Base-by-base conservation (phyloP, 768 basidiomycete genomes). In the Lanmaoa rubissima region DNA sequence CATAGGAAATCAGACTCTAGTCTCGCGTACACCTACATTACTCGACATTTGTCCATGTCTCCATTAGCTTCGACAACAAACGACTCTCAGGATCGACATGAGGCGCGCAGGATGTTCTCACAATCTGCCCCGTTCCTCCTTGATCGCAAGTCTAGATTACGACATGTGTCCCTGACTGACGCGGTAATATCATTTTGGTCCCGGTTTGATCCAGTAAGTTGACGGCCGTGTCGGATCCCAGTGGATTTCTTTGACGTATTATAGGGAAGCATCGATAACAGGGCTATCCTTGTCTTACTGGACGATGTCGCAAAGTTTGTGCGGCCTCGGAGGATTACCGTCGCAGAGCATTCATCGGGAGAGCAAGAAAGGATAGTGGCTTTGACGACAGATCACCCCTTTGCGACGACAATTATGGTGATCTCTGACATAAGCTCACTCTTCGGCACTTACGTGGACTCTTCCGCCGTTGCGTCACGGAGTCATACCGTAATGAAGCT, bases 141-240 rank as follows among this genome's bases (percentile, higher is more conserved):
- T 1, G 82, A 87, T 39, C 79, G 77, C 40, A 80, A 77, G 64
- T 85, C 90, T 6, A 84, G 73, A 26, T 75, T 76, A n/a, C 62
- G 83, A 10, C 78, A 85, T 55, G 59, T 73, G 8, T 79, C 76
- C 50, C 65, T 91, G 36, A 76, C 78, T 26, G 75, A 77, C 28
- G 78, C 79, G 3, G 72, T 83, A n/a, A 81, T 80, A 9, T 84
- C 86, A 55, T 65, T 90, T 6, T 89, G 84, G 82, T 87, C 89
- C 9, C 78, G 81, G 17, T 78, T 86, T 46, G 76, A 79, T 24
- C 63, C 76, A n/a, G 70, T 73, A 35, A 52, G 70, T 58, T 24
- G 26, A 46, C 28, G 34, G 12, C 3, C 5, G 28, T 51, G 5
- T 55, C 46, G 45, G 2, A 16, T n/a, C 14, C 3, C 14, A 0